Conservation (phyloP, 345 rosid species). For the Eucalyptus sp. region DNA sequence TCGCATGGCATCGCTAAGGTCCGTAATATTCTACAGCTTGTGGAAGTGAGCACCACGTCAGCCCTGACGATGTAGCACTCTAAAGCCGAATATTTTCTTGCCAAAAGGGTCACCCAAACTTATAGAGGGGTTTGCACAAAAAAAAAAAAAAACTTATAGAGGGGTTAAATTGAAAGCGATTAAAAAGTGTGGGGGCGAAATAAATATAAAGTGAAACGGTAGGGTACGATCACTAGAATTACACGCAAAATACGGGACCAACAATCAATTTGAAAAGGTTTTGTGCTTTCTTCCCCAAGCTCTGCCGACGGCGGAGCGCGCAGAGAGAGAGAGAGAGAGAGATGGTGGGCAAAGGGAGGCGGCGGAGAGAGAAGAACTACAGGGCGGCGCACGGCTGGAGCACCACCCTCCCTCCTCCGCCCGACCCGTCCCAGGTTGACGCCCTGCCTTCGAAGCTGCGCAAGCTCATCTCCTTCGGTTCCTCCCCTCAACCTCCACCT, state of each 20-base stretch:
- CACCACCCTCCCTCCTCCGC: constrained; percentile 78
- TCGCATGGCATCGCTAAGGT: no score
- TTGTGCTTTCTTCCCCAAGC: not conserved
- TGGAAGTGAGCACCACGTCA: no score
- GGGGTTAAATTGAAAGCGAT: not conserved
- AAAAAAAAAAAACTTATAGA: not conserved
- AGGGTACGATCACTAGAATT: not conserved
- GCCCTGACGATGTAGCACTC: no score
- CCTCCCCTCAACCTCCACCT: not conserved
- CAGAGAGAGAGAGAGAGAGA: not conserved
- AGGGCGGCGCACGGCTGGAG: constrained; percentile 71
- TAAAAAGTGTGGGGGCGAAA: not conserved
- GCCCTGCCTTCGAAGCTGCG: constrained; percentile 82
- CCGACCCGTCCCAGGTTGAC: constrained; percentile 53
- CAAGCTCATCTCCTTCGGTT: constrained; percentile 44
- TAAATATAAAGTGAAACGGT: not conserved
- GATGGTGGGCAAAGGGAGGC: constrained; percentile 84
- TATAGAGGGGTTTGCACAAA: not conserved
- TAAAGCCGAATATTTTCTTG: no score
- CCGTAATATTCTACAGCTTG: no score
- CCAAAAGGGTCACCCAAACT: not conserved
- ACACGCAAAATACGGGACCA: not conserved
- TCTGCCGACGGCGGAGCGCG: not conserved
- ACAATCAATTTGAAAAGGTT: not conserved
- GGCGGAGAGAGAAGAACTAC: constrained; percentile 80